A percentile compares a stretch with the other conserved stretches of the same genome.
Evolutionary conservation across 306 rosid genomes (phyloP).

Genomic region (Glycine latifolia): DNA sequence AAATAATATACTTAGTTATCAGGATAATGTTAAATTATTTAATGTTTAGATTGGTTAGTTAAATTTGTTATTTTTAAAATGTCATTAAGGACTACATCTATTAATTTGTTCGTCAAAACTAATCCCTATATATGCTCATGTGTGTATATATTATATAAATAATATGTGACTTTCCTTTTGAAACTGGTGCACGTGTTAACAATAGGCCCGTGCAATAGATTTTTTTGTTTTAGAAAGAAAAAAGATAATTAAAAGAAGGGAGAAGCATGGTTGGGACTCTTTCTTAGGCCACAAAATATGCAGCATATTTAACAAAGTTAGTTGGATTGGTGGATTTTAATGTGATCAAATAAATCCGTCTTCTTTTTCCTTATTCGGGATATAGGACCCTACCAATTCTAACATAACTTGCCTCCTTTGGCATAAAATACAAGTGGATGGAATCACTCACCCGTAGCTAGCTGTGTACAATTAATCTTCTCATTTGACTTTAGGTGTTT

Average conservation of each 20-base stretch:
- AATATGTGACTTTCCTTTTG: not conserved
- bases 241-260: slow-evolving; percentile 10
- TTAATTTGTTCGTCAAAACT: not conserved
- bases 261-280: slow-evolving; percentile 30
- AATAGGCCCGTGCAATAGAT: not conserved
- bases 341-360: not conserved
- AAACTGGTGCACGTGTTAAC: not conserved
- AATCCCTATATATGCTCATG: not conserved
- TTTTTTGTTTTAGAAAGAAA: not conserved
- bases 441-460: slow-evolving; percentile 3
- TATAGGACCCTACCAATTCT: slow-evolving; percentile 36
- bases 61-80: not conserved
- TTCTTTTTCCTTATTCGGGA: slow-evolving; percentile 39
- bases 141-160: not conserved
- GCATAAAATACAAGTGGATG: slow-evolving; percentile 30
- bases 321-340: slow-evolving; percentile 31
- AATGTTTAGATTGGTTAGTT: not conserved
- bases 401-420: slow-evolving; percentile 41
- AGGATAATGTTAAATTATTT: too few relatives aligned
- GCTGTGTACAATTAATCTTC: slow-evolving; percentile 39
- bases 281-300: slow-evolving; percentile 41
- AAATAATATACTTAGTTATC: too few relatives aligned
- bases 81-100: too few relatives aligned
- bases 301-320: slow-evolving; percentile 24
- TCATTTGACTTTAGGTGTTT: slow-evolving; percentile 33